phyloP scores from a whole-genome alignment of 257 asterid genomes.

The Cordia subcordata region DNA sequence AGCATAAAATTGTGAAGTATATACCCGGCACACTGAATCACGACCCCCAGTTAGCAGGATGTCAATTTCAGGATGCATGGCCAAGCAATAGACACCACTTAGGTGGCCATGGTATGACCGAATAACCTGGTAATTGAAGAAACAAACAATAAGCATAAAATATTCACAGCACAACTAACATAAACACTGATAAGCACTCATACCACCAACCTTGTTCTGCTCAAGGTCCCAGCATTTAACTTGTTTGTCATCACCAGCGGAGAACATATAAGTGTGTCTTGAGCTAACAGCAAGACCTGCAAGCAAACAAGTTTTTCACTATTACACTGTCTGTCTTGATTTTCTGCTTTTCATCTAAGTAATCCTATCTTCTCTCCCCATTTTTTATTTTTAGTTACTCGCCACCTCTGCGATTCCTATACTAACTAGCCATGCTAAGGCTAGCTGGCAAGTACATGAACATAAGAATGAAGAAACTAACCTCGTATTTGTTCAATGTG shows the following conservation, averaged over 20 bases:
- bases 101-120: slow-evolving; percentile 98
- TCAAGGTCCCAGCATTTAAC: slow-evolving; percentile 99
- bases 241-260: slow-evolving; percentile 97
- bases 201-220: slow-evolving; percentile 79
- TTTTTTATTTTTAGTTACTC: not conserved
- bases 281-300: slow-evolving; percentile 85
- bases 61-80: slow-evolving; percentile 92
- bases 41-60: slow-evolving; percentile 92
- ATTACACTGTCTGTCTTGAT: not conserved
- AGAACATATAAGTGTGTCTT: slow-evolving; percentile 94
- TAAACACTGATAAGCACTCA: slow-evolving; percentile 7
- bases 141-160: slow-evolving; percentile 3
- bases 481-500: slow-evolving; percentile 95
- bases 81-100: slow-evolving; percentile 95
- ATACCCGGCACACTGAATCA: slow-evolving; percentile 90
- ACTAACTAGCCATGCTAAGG: not conserved
- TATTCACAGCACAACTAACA: not conserved
- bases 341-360: not conserved
- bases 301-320: slow-evolving; percentile 13
- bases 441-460: not conserved
- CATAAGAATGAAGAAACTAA: slow-evolving; percentile 10
- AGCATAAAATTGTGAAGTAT: slow-evolving; percentile 20
- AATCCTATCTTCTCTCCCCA: too few species aligned
- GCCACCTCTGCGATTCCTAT: too few species aligned
- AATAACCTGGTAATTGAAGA: slow-evolving; percentile 49